phyloP scores from a whole-genome alignment of 2,329 filamentous ascomycete species.

The Colletotrichum navitas region DNA sequence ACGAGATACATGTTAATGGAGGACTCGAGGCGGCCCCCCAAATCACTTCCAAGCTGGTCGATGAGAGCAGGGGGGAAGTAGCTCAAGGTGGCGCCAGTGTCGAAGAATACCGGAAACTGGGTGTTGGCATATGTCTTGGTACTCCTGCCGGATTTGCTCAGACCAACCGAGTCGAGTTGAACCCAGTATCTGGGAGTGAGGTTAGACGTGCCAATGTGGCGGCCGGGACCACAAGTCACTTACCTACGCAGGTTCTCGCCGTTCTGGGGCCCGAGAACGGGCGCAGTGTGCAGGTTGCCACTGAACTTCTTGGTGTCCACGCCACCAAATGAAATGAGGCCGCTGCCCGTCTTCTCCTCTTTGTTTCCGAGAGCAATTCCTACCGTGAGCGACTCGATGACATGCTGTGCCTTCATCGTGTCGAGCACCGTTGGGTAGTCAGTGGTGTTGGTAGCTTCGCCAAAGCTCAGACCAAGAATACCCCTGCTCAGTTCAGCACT shows the following conservation, averaged over 20 bases:
- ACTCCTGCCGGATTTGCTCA: conserved; percentile 49
- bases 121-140: conserved; percentile 46
- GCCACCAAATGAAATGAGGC: conserved; percentile 58
- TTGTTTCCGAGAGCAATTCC: conserved; percentile 51
- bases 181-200: conserved; percentile 56
- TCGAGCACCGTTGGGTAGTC: conserved; percentile 49
- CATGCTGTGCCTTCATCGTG: conserved; percentile 46
- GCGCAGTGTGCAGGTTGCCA: conserved; percentile 50
- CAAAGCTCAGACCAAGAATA: conserved; percentile 51
- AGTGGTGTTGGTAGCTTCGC: conserved; percentile 46
- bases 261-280: conserved; percentile 48
- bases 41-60: conserved; percentile 55
- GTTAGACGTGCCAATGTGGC: not conserved
- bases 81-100: conserved; percentile 76
- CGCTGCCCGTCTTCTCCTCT: conserved; percentile 45
- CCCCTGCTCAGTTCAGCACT: conserved; percentile 49
- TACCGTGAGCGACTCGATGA: conserved; percentile 49
- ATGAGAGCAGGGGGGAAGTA: conserved; percentile 72
- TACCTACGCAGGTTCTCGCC: conserved; percentile 45
- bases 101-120: conserved; percentile 65
- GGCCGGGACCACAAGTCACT: not conserved
- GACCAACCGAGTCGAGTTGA: conserved; percentile 53
- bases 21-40: conserved; percentile 60
- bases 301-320: conserved; percentile 60
- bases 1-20: conserved; percentile 62